Evolutionary conservation across 352 stramenopile species (phyloP).

Genomic region (Phytophthora ohioensis): DNA sequence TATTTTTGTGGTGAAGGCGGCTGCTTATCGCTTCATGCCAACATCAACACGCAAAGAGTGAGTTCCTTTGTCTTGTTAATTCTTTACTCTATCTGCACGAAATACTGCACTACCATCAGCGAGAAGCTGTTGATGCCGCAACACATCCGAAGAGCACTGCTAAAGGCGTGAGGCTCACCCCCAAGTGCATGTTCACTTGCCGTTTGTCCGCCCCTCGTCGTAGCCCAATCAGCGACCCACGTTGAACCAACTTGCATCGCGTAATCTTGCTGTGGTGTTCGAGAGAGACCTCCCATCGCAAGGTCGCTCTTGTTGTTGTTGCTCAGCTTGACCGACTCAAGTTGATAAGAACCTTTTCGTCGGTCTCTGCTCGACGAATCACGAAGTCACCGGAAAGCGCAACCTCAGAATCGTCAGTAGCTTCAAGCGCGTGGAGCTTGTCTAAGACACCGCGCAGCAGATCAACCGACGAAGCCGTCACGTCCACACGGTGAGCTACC

Average conservation of each 20-base stretch:
- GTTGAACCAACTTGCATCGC: conserved; percentile 4
- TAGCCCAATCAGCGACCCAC: neutral
- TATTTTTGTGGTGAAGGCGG: neutral
- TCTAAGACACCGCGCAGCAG: conserved; percentile 23
- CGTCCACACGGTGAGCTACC: conserved; percentile 35
- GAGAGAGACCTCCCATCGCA: conserved; percentile 7
- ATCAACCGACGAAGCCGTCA: conserved; percentile 38
- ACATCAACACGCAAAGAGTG: conserved; percentile 7
- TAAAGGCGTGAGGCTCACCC: conserved; percentile 27
- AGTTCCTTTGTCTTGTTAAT: conserved; percentile 5
- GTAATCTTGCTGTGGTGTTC: conserved; percentile 8
- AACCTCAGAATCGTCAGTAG: conserved; percentile 14
- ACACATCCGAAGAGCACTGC: conserved; percentile 25
- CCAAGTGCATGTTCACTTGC: conserved; percentile 18
- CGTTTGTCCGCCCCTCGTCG: conserved; percentile 7
- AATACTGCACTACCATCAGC: conserved; percentile 14
- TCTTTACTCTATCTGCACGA: conserved; percentile 24
- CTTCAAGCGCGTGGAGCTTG: conserved; percentile 17
- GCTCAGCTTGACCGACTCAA: conserved; percentile 18
- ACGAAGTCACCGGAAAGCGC: conserved; percentile 16
- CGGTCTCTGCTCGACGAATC: conserved; percentile 29
- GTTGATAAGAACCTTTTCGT: conserved; percentile 21
- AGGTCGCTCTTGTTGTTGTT: conserved; percentile 6
- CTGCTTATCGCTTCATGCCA: conserved; percentile 4
- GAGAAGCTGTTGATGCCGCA: neutral